These are phyloP conservation scores for Paxillus rubicundulus DNA, from an alignment of 768 basidiomycete genomes.

Conservation along the genomic window DNA sequence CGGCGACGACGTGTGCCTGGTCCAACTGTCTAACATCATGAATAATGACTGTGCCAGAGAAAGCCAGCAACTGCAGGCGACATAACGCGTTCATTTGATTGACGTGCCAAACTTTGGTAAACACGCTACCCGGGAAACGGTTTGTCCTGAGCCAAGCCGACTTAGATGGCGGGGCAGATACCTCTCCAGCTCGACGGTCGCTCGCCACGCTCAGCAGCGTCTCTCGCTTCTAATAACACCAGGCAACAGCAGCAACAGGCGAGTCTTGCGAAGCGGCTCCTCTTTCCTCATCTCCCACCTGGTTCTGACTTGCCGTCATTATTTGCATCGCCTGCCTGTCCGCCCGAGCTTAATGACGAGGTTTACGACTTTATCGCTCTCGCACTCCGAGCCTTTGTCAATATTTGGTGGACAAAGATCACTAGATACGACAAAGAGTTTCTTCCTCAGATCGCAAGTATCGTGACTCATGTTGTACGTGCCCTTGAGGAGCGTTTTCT, in stretches of 20 bases:
- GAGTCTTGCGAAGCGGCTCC: slow-evolving; percentile 53
- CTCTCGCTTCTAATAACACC: slow-evolving; percentile 18
- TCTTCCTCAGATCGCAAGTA: slow-evolving; percentile 63
- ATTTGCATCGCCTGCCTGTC: slow-evolving; percentile 42
- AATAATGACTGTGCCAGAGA: no score
- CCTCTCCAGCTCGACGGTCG: slow-evolving; percentile 4
- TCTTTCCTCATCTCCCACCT: slow-evolving; percentile 54
- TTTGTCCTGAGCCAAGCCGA: not conserved
- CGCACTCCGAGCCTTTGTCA: slow-evolving; percentile 71
- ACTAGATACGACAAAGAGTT: slow-evolving; percentile 83
- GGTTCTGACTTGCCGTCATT: slow-evolving; percentile 51
- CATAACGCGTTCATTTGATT: not conserved
- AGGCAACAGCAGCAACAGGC: slow-evolving; percentile 27
- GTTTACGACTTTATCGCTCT: slow-evolving; percentile 77
- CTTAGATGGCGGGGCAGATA: slow-evolving; percentile 3
- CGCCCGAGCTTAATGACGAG: slow-evolving; percentile 54
- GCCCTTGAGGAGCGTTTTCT: slow-evolving; percentile 57
- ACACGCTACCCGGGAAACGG: not conserved
- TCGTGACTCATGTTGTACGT: slow-evolving; percentile 57
- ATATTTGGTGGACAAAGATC: slow-evolving; percentile 85
- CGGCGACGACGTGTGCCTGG: not conserved
- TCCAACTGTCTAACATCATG: not conserved
- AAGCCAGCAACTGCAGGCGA: no score
- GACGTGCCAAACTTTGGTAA: not conserved
- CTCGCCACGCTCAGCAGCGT: slow-evolving; percentile 24